Conservation (phyloP, 2,329 filamentous ascomycete genomes). For the Talaromyces marneffei region DNA sequence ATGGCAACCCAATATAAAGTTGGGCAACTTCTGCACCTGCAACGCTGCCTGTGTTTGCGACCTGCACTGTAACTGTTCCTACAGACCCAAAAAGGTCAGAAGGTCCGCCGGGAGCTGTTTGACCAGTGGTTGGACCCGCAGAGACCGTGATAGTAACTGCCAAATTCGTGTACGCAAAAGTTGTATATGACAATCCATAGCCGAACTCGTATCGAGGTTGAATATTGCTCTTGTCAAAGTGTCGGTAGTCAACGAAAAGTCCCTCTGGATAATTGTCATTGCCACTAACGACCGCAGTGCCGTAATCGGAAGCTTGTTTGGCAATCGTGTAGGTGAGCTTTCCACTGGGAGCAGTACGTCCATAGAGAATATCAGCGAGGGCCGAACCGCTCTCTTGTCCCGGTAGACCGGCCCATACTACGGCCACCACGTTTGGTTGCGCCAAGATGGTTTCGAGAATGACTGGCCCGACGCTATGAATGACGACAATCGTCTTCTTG, state of each 20-base stretch:
- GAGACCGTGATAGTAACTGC: conserved; percentile 24
- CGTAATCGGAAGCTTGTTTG: conserved; percentile 60
- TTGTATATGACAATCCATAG: conserved; percentile 74
- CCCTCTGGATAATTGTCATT: conserved; percentile 72
- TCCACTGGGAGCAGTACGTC: conserved; percentile 68
- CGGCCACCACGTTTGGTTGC: conserved; percentile 73
- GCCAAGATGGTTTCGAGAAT: conserved; percentile 60
- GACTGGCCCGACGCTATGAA: conserved; percentile 71
- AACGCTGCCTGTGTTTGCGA: conserved; percentile 64
- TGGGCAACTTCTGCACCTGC: conserved; percentile 68
- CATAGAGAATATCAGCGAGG: conserved; percentile 77
- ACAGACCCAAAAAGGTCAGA: conserved; percentile 52
- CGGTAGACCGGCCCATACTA: conserved; percentile 74
- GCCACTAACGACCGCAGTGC: conserved; percentile 42
- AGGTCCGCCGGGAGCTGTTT: conserved; percentile 37
- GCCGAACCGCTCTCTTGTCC: conserved; percentile 79
- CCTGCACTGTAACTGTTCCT: conserved; percentile 58
- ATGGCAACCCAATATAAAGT: conserved; percentile 22
- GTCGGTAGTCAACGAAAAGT: conserved; percentile 73
- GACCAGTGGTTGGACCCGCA: conserved; percentile 7
- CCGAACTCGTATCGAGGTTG: conserved; percentile 76
- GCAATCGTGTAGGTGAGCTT: conserved; percentile 79
- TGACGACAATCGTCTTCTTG: conserved; percentile 78
- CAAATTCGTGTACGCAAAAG: conserved; percentile 67
- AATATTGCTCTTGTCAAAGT: conserved; percentile 62